Conservation (phyloP, 108 stramenopile genomes). For the Parietichytrium sp. region DNA sequence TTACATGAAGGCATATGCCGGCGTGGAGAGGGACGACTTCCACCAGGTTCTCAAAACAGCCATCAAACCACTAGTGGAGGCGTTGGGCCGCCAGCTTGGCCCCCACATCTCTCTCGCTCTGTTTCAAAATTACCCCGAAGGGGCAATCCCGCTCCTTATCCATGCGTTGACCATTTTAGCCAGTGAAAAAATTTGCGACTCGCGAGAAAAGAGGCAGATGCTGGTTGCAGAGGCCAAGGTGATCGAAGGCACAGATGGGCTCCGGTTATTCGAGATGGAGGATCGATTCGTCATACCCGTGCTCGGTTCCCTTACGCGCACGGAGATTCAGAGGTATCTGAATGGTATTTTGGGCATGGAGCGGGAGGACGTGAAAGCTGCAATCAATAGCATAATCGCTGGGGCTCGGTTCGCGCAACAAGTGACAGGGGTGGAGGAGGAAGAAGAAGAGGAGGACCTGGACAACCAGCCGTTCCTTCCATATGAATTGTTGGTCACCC, state of each 20-base stretch:
- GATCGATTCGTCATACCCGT: conserved; percentile 24
- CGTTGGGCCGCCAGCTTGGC: not conserved
- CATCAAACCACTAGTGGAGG: not conserved
- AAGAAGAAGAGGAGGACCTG: conserved; percentile 1
- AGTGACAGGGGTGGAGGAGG: not conserved
- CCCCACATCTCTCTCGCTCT: not conserved
- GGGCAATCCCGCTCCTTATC: not conserved
- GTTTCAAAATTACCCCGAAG: not conserved
- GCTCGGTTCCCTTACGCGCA: not conserved
- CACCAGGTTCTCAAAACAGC: not conserved
- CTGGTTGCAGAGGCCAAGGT: conserved; percentile 15
- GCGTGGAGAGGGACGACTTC: not conserved
- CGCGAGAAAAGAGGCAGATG: not conserved
- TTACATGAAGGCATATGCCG: not conserved
- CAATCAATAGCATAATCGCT: conserved; percentile 26
- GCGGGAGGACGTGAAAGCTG: not conserved
- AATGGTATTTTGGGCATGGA: conserved; percentile 2
- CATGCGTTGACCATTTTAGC: not conserved
- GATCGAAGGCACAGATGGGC: not conserved
- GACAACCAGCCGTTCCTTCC: conserved; percentile 3
- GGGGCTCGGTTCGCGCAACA: conserved; percentile 4
- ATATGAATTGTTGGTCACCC: not conserved
- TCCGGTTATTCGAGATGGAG: not conserved
- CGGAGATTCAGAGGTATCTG: conserved; percentile 14
- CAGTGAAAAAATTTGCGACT: not conserved